Evolutionary conservation across 371 early-diverging fungal genomes (phyloP), one percentile per base, ranked within the genome.

Genomic region (Rhizopus stolonifer): DNA sequence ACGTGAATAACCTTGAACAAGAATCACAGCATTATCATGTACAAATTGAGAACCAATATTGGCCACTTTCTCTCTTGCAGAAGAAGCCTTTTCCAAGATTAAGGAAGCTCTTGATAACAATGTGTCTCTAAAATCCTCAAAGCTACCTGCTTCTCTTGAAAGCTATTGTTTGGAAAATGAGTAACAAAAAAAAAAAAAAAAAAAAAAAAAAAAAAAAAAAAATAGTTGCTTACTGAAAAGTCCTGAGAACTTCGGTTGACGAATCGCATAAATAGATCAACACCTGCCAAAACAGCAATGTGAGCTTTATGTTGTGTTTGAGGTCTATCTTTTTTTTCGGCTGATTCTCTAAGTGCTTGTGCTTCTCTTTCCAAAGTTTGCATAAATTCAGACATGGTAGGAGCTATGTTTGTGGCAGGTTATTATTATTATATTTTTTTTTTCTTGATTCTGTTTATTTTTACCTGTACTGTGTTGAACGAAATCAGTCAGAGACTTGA

Each of bases 1-100:
- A 22, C 97, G 86, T 23, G 97, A 96, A 61, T 93, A 95, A 21
- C 95, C 93, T 69, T 97, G 97, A 6, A 96, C 83, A n/a, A 98
- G 75, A 52, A 98, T 86, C 7, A 84, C 84, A 14, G 84, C 78
- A 64, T 93, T 90, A 60, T 95, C 95, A 60, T 89, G 86, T 56
- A 96, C 89, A 60, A 95, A 93, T 48, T 89, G 87, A 15, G 86
- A 74, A n/a, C 93, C 96, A 46, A 88, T 66, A 43, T 81, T 83
- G 4, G 95, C 94, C 44, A 94, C 90, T 54, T 77, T 80, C 31
- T 88, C 81, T 34, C 94, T 82, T 47, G 82, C 86, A 25, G 69
- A 72, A 23, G 76, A 79, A 0, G 91, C 91, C 40, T 86, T 87
- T 40, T 84, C 80, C 19, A 92, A 74, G 71, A 94, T 87, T 47